Conservation (phyloP, 805 yeast genomes). For the Barnettozyma salicaria region DNA sequence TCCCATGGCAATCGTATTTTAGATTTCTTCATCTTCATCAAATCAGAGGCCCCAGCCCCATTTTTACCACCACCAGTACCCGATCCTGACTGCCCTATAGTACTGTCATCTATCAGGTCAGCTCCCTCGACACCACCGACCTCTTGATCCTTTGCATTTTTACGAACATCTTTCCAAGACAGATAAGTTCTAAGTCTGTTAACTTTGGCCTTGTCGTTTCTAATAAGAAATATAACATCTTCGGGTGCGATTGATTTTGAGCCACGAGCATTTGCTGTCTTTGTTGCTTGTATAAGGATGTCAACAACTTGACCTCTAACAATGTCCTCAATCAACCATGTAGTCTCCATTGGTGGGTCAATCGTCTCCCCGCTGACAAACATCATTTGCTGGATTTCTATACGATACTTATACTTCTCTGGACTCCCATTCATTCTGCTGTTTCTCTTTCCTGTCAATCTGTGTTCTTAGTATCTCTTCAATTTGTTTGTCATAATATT, state of each 20-base stretch:
- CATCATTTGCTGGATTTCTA: slow-evolving; percentile 99
- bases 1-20: slow-evolving; percentile 93
- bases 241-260: slow-evolving; percentile 83
- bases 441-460: background rate
- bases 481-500: no score
- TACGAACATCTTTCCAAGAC: slow-evolving; percentile 96
- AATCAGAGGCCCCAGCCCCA: slow-evolving; percentile 32
- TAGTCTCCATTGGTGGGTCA: slow-evolving; percentile 89
- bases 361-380: slow-evolving; percentile 93
- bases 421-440: slow-evolving; percentile 3
- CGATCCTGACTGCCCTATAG: slow-evolving; percentile 19
- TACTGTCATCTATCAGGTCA: slow-evolving; percentile 40
- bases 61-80: slow-evolving; percentile 24
- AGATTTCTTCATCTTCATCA: slow-evolving; percentile 62
- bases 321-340: slow-evolving; percentile 90
- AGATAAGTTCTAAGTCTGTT: slow-evolving; percentile 84
- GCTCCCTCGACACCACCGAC: slow-evolving; percentile 54
- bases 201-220: slow-evolving; percentile 93
- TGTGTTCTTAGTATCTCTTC: no score
- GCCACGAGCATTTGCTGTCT: slow-evolving; percentile 73
- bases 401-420: slow-evolving; percentile 65
- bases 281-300: slow-evolving; percentile 67
- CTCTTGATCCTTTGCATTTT: slow-evolving; percentile 64
- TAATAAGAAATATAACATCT: slow-evolving; percentile 84
- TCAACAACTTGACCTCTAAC: slow-evolving; percentile 94